Base-by-base conservation (phyloP, 1,284 basidiomycete genomes). In the Lentinus polychrous region DNA sequence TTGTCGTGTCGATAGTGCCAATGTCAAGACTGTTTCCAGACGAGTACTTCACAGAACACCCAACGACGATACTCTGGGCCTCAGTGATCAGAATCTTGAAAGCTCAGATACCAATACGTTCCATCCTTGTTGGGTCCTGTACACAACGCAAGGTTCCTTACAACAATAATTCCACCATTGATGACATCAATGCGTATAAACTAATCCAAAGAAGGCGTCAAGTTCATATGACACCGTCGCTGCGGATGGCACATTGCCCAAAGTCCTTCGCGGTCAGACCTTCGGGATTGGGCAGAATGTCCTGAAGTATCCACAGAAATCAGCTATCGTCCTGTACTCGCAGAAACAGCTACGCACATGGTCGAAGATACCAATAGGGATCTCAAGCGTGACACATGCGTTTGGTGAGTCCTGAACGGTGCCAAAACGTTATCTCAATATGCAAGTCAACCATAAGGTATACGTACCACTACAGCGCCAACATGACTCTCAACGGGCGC, bases 401-500 rank as follows among this genome's bases (percentile, higher is more conserved):
- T 88, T 89, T 2, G 85, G 86, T 2, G 81, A 83, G 61, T 88
- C 83, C 79, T 81, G 54, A 31, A 18, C 27, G 40, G 12, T 20
- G 17, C 17, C 11, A 36, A n/a, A n/a, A n/a, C n/a, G n/a, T n/a
- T n/a, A n/a, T n/a, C n/a, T 12, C 17, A 48, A 44, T 23, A 48
- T 24, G 41, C 37, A 32, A 46, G 14, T 39, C 18, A 34, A 10
- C n/a, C 33, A 34, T 34, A n/a, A 18, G 20, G 20, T 38, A n/a
- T 10, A 66, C 75, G 45, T 63, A 80, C 83, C 35, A 89, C 86
- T 20, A 89, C 60, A 2, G 85, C 84, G 4, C 80, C 85, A 49
- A 89, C 76, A 57, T 88, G 85, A 49, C 79, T 80, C 59, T 91
- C 87, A 38, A 90, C 69, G 0, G 87, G 86, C 0, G 86, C 86